These are phyloP conservation scores for Insectozyma bohioensis DNA, from an alignment of 1,139 yeast genomes.

Conservation along the genomic window DNA sequence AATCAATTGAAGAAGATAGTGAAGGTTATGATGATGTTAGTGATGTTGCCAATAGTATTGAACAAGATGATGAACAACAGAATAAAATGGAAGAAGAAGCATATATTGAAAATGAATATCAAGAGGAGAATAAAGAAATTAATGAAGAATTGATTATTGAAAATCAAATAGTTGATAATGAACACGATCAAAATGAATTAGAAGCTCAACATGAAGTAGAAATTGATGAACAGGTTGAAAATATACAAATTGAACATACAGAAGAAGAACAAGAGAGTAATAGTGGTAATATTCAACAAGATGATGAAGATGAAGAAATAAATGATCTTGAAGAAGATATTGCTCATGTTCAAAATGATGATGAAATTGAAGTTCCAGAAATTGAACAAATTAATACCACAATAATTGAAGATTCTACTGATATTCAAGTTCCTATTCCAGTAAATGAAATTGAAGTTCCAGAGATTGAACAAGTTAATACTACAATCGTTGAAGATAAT, in stretches of 20 bases:
- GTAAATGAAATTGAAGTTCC: not conserved
- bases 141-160: constrained; percentile 1
- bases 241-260: constrained; percentile 4
- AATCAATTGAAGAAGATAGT: constrained; percentile 1
- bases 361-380: constrained; percentile 1
- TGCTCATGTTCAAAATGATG: too few relatives aligned
- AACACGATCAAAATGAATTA: constrained; percentile 4
- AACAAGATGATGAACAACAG: too few relatives aligned
- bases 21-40: too few relatives aligned
- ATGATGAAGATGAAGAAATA: too few relatives aligned
- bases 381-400: constrained; percentile 1
- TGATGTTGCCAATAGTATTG: too few relatives aligned
- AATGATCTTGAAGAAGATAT: constrained; percentile 2
- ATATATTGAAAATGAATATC: constrained; percentile 27
- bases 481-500: too few relatives aligned
- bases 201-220: constrained; percentile 6
- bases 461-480: constrained; percentile 1
- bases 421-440: too few relatives aligned
- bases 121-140: constrained; percentile 12
- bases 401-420: too few relatives aligned
- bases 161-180: not conserved
- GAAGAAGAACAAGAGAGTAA: constrained; percentile 1
- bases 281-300: too few relatives aligned
- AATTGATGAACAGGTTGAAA: constrained; percentile 7
- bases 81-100: constrained; percentile 45